Evolutionary conservation across 192 early-diverging fungal species (phyloP).

Genomic region (Irineochytrium annulatum): DNA sequence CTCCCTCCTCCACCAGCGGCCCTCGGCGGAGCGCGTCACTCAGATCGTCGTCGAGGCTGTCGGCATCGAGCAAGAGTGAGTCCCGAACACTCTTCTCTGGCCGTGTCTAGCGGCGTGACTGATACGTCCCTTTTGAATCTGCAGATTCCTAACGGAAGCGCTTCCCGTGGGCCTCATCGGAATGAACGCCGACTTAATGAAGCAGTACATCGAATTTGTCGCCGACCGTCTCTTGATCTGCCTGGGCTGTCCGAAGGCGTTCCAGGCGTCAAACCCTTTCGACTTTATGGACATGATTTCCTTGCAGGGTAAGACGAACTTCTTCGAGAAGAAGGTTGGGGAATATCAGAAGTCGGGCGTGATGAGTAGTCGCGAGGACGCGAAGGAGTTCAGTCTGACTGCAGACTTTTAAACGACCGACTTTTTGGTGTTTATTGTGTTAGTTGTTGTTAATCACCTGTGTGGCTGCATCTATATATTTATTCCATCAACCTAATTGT

Average conservation of each 20-base stretch:
- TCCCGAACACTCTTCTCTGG: no score
- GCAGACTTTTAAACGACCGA: conserved; percentile 33
- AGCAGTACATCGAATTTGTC: conserved; percentile 97
- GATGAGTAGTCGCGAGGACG: conserved; percentile 30
- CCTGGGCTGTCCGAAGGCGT: conserved; percentile 81
- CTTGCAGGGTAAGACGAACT: conserved; percentile 98
- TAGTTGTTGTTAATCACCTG: no score
- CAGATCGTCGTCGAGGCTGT: conserved; percentile 85
- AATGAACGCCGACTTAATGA: conserved; percentile 94
- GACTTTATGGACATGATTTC: conserved; percentile 99
- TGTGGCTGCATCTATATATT: no score
- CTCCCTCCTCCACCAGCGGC: conserved; percentile 72
- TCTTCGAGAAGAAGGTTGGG: conserved; percentile 95
- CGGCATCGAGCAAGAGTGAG: conserved; percentile 78
- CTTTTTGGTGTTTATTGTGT: no score
- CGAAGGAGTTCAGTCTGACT: conserved; percentile 39
- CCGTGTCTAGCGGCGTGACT: no score
- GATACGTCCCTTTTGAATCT: no score
- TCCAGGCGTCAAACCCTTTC: conserved; percentile 86
- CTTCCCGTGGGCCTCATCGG: conserved; percentile 91
- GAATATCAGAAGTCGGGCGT: conserved; percentile 95
- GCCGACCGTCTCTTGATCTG: conserved; percentile 91
- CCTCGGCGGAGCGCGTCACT: conserved; percentile 56
- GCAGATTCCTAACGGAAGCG: conserved; percentile 81
- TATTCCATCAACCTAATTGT: no score